phyloP scores from a whole-genome alignment of 257 asterid genomes.

The Penstemon eatonii region DNA sequence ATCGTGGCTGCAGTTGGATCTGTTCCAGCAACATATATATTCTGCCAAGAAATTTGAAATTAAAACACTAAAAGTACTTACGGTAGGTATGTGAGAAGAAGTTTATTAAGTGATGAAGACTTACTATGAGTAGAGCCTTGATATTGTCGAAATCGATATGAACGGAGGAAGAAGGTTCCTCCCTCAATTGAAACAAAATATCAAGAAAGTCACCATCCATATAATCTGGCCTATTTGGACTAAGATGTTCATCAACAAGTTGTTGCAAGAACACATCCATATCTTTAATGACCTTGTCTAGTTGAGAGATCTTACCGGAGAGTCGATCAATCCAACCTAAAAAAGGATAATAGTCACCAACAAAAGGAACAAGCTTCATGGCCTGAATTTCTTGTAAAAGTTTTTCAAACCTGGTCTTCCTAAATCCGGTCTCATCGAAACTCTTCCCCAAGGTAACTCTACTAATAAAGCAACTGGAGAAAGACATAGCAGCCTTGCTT shows the following conservation, averaged over 20 bases:
- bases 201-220: conserved; percentile 18
- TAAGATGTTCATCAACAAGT: conserved; percentile 20
- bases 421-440: background rate
- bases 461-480: background rate
- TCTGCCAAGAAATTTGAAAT: background rate
- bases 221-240: background rate
- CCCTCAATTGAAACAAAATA: conserved; percentile 7
- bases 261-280: conserved; percentile 12
- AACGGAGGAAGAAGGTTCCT: background rate
- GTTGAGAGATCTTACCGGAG: conserved; percentile 2
- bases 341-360: conserved; percentile 16
- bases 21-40: conserved; percentile 16
- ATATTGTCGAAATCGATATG: conserved; percentile 11
- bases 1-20: conserved; percentile 14
- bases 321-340: conserved; percentile 25
- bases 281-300: conserved; percentile 7
- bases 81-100: background rate
- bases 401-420: background rate
- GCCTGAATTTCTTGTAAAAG: conserved; percentile 9
- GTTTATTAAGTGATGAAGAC: background rate
- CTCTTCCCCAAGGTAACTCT: conserved; percentile 20
- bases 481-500: background rate
- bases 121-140: conserved; percentile 24
- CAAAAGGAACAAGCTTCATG: background rate
- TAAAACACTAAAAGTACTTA: no score